Evolutionary conservation across 495 filamentous ascomycete genomes (phyloP).

Genomic region (Podospora pseudocomata): DNA sequence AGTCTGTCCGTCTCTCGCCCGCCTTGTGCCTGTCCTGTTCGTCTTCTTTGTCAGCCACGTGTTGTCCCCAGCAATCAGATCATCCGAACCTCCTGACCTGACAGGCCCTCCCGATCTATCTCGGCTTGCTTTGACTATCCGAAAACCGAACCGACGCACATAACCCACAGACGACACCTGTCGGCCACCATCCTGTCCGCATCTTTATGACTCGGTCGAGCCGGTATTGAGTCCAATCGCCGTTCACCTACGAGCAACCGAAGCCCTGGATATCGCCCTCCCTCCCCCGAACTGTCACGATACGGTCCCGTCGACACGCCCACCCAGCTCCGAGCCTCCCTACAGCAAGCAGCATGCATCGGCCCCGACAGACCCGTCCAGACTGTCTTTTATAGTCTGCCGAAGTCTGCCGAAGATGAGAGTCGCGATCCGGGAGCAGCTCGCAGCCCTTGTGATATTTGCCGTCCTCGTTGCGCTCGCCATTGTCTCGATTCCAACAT

Average conservation of each 20-base stretch:
- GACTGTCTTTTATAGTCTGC: slow-evolving; percentile 33
- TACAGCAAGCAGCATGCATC: slow-evolving; percentile 25
- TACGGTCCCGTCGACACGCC: not conserved
- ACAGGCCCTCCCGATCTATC: not conserved
- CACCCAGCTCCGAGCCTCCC: not conserved
- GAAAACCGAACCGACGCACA: not conserved
- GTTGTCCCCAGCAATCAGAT: not conserved
- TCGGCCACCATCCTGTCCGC: not conserved
- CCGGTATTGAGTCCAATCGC: not conserved
- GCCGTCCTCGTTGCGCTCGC: slow-evolving; percentile 64
- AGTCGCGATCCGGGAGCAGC: slow-evolving; percentile 78
- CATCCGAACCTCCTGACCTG: not conserved
- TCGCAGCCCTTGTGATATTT: slow-evolving; percentile 68
- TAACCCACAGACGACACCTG: not conserved
- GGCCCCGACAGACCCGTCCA: slow-evolving; percentile 16
- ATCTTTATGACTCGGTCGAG: not conserved
- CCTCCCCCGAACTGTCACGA: no score
- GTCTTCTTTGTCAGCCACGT: not conserved
- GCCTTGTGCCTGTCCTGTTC: not conserved
- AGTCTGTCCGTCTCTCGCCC: no score
- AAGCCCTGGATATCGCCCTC: no score
- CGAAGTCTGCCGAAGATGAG: slow-evolving; percentile 56
- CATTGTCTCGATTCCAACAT: slow-evolving; percentile 48
- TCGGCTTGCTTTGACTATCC: not conserved
- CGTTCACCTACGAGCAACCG: not conserved